Percentiles rank a stretch among this genome's conserved stretches.
Conservation (phyloP, 345 rosid species). For the Citrus unshiu region DNA sequence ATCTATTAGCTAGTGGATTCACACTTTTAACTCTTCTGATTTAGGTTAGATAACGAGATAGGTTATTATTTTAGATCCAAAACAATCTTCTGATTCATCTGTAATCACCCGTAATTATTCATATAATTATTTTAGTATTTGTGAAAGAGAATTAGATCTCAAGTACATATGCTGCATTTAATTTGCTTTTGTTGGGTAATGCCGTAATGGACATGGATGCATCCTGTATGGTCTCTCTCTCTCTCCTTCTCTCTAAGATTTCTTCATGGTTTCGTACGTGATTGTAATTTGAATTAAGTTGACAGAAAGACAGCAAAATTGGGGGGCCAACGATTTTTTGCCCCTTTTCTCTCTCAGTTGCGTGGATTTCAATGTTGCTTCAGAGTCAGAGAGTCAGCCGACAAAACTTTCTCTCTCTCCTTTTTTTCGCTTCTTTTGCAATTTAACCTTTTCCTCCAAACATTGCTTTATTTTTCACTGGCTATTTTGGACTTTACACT, state of each 20-base stretch:
- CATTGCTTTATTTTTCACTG: background rate
- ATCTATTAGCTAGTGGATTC: background rate
- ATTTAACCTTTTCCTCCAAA: background rate
- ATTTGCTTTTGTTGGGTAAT: background rate
- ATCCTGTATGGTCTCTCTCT: background rate
- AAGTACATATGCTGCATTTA: background rate
- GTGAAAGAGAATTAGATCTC: background rate
- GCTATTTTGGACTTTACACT: background rate
- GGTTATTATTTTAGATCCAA: background rate
- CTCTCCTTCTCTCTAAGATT: background rate
- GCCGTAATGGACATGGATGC: background rate
- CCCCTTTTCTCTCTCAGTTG: constrained; percentile 8
- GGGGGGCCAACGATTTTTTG: constrained; percentile 10
- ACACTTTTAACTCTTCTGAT: background rate
- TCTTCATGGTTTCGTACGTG: constrained; percentile 29
- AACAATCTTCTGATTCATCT: background rate
- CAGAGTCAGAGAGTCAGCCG: constrained; percentile 35
- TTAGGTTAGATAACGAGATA: background rate
- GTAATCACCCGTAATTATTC: background rate
- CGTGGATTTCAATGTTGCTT: constrained; percentile 51
- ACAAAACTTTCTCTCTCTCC: constrained; percentile 19
- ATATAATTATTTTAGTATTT: background rate
- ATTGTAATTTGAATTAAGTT: background rate
- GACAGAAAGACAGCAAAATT: background rate
- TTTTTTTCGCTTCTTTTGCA: background rate